These are phyloP conservation scores for Forsythia viridissima DNA, from an alignment of 257 asterid genomes.

Conservation along the genomic window DNA sequence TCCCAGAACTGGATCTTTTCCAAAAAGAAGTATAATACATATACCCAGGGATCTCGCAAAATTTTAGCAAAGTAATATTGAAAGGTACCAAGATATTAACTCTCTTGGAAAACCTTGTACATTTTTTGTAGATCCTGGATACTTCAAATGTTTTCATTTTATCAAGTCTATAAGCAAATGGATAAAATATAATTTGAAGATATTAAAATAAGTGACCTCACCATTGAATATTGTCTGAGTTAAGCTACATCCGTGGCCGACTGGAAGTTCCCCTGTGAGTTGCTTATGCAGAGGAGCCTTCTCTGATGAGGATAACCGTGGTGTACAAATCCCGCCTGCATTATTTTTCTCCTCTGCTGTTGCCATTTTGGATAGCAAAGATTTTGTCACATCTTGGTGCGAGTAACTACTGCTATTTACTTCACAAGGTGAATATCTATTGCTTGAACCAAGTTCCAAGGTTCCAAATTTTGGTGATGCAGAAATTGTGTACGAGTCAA, in stretches of 20 bases:
- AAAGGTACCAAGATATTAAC: background rate
- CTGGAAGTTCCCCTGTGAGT: conserved; percentile 61
- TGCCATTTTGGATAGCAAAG: conserved; percentile 48
- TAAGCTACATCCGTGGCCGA: conserved; percentile 67
- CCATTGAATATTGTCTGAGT: conserved; percentile 80
- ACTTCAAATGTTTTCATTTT: background rate
- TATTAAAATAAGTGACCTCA: conserved; percentile 27
- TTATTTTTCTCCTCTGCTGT: conserved; percentile 29
- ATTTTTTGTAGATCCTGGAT: background rate
- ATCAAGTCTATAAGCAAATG: background rate
- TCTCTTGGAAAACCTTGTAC: background rate
- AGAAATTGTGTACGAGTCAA: conserved; percentile 56
- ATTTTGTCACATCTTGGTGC: conserved; percentile 41
- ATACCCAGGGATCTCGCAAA: background rate
- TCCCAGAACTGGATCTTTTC: too few relatives aligned
- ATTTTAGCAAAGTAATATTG: background rate
- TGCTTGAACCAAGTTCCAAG: conserved; percentile 41
- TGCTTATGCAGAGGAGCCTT: conserved; percentile 44
- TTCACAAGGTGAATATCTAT: conserved; percentile 36
- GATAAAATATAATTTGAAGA: background rate
- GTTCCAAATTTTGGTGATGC: conserved; percentile 59
- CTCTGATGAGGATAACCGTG: conserved; percentile 42
- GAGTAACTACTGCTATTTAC: conserved; percentile 17
- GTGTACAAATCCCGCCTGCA: conserved; percentile 21
- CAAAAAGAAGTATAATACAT: too few relatives aligned